Base-by-base conservation (phyloP, 2,329 filamentous ascomycete genomes). In the Chaetomium olivaceum region DNA sequence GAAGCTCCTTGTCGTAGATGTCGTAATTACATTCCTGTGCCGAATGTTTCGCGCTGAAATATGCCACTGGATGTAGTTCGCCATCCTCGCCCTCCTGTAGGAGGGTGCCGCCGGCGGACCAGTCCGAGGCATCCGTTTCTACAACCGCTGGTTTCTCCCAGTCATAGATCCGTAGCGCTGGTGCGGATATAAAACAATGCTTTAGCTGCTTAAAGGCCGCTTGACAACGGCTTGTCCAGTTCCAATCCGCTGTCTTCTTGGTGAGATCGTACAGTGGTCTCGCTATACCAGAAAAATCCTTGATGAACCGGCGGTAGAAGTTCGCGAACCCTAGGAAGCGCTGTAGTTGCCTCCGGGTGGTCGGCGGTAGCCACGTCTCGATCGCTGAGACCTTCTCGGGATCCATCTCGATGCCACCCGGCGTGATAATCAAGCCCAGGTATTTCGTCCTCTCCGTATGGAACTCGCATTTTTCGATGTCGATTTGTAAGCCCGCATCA, bases 231-330 rank as follows among this genome's bases (percentile, higher is more conserved):
- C 3, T 6, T 29, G 39, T 48, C 55, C 19, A 64, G 11, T 54
- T 4, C 51, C 14, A 59, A 5, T 36, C 23, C 2, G 16, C 56
- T 1, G 16, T 56, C 27, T 51, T 58, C 31, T 55, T 57, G 7
- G 39, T 61, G 4, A 60, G 25, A 4, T 61, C 21, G 27, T 61
- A 43, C 4, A 65, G 7, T 16, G 39, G 63, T 6, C 11, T 39
- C 5, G 36, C 43, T 1, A 52, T 33, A 1, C 39, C 36, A 1
- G 36, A 36, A 6, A 65, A 61, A 12, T 58, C 9, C 3, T 2
- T 1, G 25, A 65, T 58, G 23, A 65, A 65, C 2, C 58, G 14
- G 5, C 31, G 14, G 21, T 65, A 65, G 29, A 65, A 65, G 14
- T 65, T 65, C 1, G 19, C 52, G 21, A 65, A 61, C 25, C 63